Evolutionary conservation across 768 basidiomycete genomes (phyloP).

Genomic region (Leccinum rimulosum): DNA sequence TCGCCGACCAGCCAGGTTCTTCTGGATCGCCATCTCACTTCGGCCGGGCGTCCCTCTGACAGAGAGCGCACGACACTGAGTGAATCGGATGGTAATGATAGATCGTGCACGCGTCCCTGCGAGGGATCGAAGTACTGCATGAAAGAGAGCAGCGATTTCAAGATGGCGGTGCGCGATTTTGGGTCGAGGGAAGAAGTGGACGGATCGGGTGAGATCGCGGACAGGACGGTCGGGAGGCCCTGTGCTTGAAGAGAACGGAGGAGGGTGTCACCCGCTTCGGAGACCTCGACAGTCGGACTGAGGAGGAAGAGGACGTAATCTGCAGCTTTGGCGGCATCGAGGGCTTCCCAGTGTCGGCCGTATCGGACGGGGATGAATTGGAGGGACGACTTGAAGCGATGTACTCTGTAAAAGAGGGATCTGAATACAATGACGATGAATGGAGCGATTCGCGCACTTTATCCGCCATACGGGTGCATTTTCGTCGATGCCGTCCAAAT

Average conservation of each 20-base stretch:
- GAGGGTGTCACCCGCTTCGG: conserved; percentile 81
- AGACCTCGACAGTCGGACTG: conserved; percentile 80
- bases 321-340: conserved; percentile 84
- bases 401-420: conserved; percentile 50
- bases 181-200: conserved; percentile 42
- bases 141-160: conserved; percentile 92
- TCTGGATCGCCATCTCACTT: conserved; percentile 81
- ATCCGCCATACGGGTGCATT: conserved; percentile 51
- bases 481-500: conserved; percentile 19
- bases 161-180: conserved; percentile 63
- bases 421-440: conserved; percentile 1
- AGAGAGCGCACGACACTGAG: conserved; percentile 72
- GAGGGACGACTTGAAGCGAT: conserved; percentile 87
- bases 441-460: conserved; percentile 46
- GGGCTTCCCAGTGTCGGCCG: conserved; percentile 65
- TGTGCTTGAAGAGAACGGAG: conserved; percentile 87
- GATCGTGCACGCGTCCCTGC: conserved; percentile 73
- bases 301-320: conserved; percentile 89
- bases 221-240: conserved; percentile 81
- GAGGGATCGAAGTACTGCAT: conserved; percentile 91
- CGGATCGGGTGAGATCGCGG: conserved; percentile 61
- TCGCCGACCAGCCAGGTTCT: conserved; percentile 70
- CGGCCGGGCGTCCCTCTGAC: conserved; percentile 80
- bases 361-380: conserved; percentile 83
- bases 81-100: conserved; percentile 60